Percentiles rank a stretch among this genome's conserved stretches.
These are phyloP conservation scores for Plectosphaerella cucumerina DNA, from an alignment of 2,329 filamentous ascomycete species.

Conservation along the genomic window DNA sequence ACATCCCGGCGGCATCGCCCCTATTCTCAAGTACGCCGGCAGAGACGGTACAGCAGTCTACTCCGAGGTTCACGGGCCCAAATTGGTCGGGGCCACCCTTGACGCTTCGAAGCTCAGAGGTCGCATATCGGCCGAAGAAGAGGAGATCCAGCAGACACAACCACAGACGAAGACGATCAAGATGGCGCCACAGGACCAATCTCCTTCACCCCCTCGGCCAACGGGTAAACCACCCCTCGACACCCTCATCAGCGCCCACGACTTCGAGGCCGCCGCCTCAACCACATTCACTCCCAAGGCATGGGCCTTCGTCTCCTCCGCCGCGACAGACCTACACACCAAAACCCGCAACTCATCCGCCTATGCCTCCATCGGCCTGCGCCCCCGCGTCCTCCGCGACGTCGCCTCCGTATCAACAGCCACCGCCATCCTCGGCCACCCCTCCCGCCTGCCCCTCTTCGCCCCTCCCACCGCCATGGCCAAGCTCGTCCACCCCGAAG, in stretches of 20 bases:
- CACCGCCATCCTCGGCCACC: slow-evolving; percentile 50
- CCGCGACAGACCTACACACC: slow-evolving; percentile 57
- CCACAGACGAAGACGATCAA: too few relatives aligned
- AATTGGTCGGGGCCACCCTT: slow-evolving; percentile 34
- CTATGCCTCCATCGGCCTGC: slow-evolving; percentile 53
- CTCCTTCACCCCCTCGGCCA: slow-evolving; percentile 34
- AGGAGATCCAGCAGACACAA: slow-evolving; percentile 14
- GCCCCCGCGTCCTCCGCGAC: slow-evolving; percentile 53
- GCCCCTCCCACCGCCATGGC: slow-evolving; percentile 63
- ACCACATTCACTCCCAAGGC: slow-evolving; percentile 55
- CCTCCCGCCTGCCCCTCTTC: slow-evolving; percentile 59
- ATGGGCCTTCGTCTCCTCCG: slow-evolving; percentile 67
- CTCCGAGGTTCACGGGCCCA: slow-evolving; percentile 43
- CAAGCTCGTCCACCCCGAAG: slow-evolving; percentile 57
- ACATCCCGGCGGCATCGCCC: slow-evolving; percentile 31
- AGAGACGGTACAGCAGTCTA: slow-evolving; percentile 50
- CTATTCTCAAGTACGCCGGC: slow-evolving; percentile 47
- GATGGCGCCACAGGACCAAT: slow-evolving; percentile 19
- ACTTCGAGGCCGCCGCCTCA: slow-evolving; percentile 56
- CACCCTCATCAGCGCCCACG: slow-evolving; percentile 53
- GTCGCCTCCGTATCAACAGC: slow-evolving; percentile 46
- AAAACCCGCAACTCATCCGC: slow-evolving; percentile 50
- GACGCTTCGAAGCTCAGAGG: slow-evolving; percentile 44
- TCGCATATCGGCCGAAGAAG: slow-evolving; percentile 21
- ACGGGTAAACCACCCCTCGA: slow-evolving; percentile 42